phyloP scores from a whole-genome alignment of 345 rosid species.

The Rhodomyrtus tomentosa region DNA sequence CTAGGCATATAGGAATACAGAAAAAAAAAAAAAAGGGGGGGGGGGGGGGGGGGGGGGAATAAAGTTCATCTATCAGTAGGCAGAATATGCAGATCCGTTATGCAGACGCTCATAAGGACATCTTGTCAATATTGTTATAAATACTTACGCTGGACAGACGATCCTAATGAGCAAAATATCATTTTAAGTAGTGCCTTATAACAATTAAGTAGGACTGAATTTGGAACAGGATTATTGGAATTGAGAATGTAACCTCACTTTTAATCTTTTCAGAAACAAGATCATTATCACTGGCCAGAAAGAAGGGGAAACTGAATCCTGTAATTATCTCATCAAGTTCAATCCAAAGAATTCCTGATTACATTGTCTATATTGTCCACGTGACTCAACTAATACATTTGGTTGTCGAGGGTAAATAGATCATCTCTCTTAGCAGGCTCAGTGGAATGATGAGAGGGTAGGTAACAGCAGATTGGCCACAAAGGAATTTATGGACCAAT shows the following conservation, averaged over 20 bases:
- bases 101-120: not conserved
- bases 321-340: not conserved
- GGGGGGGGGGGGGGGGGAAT: no score
- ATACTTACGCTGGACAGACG: not conserved
- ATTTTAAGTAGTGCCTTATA: not conserved
- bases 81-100: not conserved
- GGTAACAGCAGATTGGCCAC: not conserved
- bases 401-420: not conserved
- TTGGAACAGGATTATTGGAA: not conserved
- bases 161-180: not conserved
- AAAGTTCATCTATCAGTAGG: not conserved
- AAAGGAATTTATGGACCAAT: not conserved
- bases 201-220: not conserved
- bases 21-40: no score
- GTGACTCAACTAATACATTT: not conserved
- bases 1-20: not conserved
- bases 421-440: not conserved
- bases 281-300: not conserved
- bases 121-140: not conserved
- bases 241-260: not conserved
- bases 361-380: not conserved
- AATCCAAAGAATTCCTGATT: not conserved
- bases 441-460: not conserved
- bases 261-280: not conserved
- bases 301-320: not conserved